phyloP scores from a whole-genome alignment of 768 basidiomycete genomes.

The Serendipita indica region DNA sequence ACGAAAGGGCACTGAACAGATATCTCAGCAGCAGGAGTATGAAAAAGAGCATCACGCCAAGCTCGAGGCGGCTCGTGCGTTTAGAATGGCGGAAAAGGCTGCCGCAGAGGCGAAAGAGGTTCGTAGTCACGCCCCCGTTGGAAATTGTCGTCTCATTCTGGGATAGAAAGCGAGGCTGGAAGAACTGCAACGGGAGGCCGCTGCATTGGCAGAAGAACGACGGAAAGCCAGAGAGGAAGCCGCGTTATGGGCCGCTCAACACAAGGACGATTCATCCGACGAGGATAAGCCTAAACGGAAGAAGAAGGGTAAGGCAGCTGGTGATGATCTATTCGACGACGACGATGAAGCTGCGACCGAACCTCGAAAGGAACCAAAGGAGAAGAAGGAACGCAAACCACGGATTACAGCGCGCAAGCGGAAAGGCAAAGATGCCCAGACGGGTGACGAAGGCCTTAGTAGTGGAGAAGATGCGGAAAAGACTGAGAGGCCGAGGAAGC shows the following conservation, averaged over 20 bases:
- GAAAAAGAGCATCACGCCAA: slow-evolving; percentile 59
- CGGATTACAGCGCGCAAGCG: not conserved
- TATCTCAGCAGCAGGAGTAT: slow-evolving; percentile 50
- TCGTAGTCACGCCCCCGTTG: slow-evolving; percentile 17
- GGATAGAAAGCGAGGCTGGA: slow-evolving; percentile 45
- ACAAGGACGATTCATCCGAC: slow-evolving; percentile 49
- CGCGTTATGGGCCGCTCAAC: slow-evolving; percentile 58
- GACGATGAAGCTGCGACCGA: slow-evolving; percentile 54
- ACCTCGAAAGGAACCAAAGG: slow-evolving; percentile 40
- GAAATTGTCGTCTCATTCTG: slow-evolving; percentile 9
- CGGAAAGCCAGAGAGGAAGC: slow-evolving; percentile 63
- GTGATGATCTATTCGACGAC: slow-evolving; percentile 31
- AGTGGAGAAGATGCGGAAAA: not conserved
- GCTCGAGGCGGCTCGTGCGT: slow-evolving; percentile 60
- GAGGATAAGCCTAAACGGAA: slow-evolving; percentile 72
- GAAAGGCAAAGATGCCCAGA: not conserved
- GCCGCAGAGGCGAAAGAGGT: slow-evolving; percentile 54
- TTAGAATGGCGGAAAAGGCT: slow-evolving; percentile 66
- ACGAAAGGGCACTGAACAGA: slow-evolving; percentile 65
- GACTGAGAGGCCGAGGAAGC: slow-evolving; percentile 19
- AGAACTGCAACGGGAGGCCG: slow-evolving; percentile 51
- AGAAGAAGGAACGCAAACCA: slow-evolving; percentile 43
- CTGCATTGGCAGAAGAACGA: slow-evolving; percentile 67
- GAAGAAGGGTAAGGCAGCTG: slow-evolving; percentile 31
- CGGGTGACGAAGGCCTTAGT: not conserved